Evolutionary conservation across 257 asterid genomes (phyloP), one percentile per base, ranked within the genome.

Genomic region (Prunella vulgaris): DNA sequence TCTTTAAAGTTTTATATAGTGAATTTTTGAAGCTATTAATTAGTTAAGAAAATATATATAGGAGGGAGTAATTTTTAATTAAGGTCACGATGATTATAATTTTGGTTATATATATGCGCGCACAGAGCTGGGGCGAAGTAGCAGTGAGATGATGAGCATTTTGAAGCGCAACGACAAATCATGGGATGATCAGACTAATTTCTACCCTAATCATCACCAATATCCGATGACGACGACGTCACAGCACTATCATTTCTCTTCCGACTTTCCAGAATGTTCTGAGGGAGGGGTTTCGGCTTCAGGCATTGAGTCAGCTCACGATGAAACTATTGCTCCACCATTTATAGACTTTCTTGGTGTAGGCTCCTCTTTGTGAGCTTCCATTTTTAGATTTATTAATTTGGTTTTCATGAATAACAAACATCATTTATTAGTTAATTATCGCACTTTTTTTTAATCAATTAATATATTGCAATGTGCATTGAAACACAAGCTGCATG

Each of bases 301-400:
- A 53, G 59, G 56, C 60, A 59, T 75, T 28, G 82, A 67, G n/a
- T 74, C 68, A 35, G 62, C 73, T 37, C 90, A 79, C 7, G 92
- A 78, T 59, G 22, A 60, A 68, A 76, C 75, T 64, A 71, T 78
- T 68, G 73, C 84, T 70, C 86, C 92, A 58, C 83, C 86, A 61
- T 92, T 89, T 79, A 92, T 92, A 82, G 97, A 92, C 82, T 92
- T 92, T 76, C 97, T 92, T 15, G 97, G 97, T 42, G 97, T 92
- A 13, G 97, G 96, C 71, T 14, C 44, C 44, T 90, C 93, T 81
- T 76, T 69, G 61, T 88, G 81, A 68, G n/a, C 20, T 51, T 40
- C 7, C 0, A 52, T 18, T 8, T n/a, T n/a, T n/a, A n/a, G n/a
- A n/a, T n/a, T n/a, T n/a, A n/a, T n/a, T n/a, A n/a, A n/a, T n/a